A percentile compares a stretch with the other conserved stretches of the same genome.
Conservation (phyloP, 2,329 filamentous ascomycete genomes). For the Venturia nashicola region DNA sequence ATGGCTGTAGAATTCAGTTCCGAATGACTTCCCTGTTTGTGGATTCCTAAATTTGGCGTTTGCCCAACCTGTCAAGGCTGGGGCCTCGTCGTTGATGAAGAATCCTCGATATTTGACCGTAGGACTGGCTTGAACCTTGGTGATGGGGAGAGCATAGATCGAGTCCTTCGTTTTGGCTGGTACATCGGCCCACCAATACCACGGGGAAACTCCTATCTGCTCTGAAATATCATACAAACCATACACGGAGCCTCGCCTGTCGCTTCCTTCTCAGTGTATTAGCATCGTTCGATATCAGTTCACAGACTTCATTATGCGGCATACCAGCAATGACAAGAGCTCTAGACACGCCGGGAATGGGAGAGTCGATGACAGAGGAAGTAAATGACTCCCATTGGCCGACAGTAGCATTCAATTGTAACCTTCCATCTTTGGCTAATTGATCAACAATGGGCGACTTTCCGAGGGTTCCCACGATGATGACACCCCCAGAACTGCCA, state of each 20-base stretch:
- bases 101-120: slow-evolving; percentile 56
- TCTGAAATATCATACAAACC: slow-evolving; percentile 61
- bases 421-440: slow-evolving; percentile 41
- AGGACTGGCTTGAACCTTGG: slow-evolving; percentile 43
- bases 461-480: slow-evolving; percentile 58
- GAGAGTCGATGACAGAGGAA: slow-evolving; percentile 45
- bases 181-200: slow-evolving; percentile 58
- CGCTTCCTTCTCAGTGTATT: slow-evolving; percentile 31
- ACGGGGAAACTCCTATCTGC: slow-evolving; percentile 61
- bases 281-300: not conserved
- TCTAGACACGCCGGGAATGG: slow-evolving; percentile 41
- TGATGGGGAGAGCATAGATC: slow-evolving; percentile 36
- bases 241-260: slow-evolving; percentile 55
- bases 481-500: slow-evolving; percentile 31
- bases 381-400: slow-evolving; percentile 61
- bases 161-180: slow-evolving; percentile 37
- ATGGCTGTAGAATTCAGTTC: slow-evolving; percentile 52
- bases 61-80: slow-evolving; percentile 55
- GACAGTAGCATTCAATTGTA: slow-evolving; percentile 45
- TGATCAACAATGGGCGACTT: slow-evolving; percentile 49
- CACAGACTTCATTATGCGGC: not conserved
- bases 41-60: slow-evolving; percentile 34
- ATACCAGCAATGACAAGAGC: slow-evolving; percentile 53
- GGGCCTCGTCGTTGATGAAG: slow-evolving; percentile 61
- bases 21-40: slow-evolving; percentile 30